phyloP scores from a whole-genome alignment of 225 moss, liverwort and hornwort genomes.

The Sphagnum contortum region DNA sequence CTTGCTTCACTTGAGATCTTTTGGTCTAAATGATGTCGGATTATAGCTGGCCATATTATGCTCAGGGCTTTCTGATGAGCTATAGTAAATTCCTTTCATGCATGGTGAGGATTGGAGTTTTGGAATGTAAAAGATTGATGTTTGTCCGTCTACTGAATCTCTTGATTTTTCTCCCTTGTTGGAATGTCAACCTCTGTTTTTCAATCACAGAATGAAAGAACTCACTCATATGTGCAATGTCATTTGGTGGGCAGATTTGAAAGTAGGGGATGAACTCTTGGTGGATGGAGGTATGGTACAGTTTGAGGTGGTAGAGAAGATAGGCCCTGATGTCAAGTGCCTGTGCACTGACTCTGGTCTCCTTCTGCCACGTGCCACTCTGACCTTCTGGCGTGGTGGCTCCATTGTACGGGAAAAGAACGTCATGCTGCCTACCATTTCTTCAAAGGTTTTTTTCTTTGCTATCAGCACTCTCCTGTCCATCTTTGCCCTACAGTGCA shows the following conservation, averaged over 20 bases:
- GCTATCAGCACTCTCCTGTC: no score
- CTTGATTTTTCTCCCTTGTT: neutral
- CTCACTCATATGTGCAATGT: neutral
- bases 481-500: no score
- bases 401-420: conserved; percentile 22
- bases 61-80: no score
- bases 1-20: neutral
- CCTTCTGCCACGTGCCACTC: conserved; percentile 37
- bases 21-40: neutral
- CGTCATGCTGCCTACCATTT: conserved; percentile 38
- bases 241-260: conserved; percentile 18
- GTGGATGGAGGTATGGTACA: conserved; percentile 43
- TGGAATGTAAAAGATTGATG: no score
- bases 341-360: conserved; percentile 39
- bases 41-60: no score
- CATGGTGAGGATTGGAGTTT: no score
- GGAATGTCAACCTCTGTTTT: no score
- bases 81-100: no score
- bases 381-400: conserved; percentile 34
- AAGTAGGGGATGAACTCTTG: conserved; percentile 26
- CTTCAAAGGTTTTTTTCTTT: conserved; percentile 22
- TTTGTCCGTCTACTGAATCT: no score
- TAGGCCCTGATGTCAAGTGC: conserved; percentile 40
- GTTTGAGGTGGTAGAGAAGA: conserved; percentile 24
- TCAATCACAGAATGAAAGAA: no score